These are phyloP conservation scores for Fusarium domesticum DNA, from an alignment of 2,329 filamentous ascomycete genomes.

Conservation along the genomic window DNA sequence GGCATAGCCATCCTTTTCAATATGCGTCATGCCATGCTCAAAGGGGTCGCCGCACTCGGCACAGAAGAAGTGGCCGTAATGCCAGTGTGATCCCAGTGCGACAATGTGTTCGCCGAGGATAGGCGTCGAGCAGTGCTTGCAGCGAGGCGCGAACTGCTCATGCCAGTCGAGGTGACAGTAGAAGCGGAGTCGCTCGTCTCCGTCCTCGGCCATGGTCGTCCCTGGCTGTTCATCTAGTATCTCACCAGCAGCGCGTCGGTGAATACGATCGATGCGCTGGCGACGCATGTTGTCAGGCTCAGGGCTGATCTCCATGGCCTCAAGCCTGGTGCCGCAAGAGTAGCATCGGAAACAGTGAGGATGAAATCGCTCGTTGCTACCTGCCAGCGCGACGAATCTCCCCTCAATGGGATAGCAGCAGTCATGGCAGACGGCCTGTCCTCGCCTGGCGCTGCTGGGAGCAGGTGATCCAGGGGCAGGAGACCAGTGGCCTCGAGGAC, in stretches of 20 bases:
- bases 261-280: constrained; percentile 72
- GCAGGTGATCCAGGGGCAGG: constrained; percentile 36
- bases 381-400: constrained; percentile 80
- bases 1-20: constrained; percentile 96
- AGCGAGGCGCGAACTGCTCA: constrained; percentile 86
- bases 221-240: constrained; percentile 60
- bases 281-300: constrained; percentile 73
- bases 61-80: constrained; percentile 97
- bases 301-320: constrained; percentile 94
- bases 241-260: constrained; percentile 56
- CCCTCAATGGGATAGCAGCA: constrained; percentile 84
- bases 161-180: constrained; percentile 99
- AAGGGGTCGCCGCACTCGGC: constrained; percentile 98
- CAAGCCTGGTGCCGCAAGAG: constrained; percentile 80
- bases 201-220: constrained; percentile 65
- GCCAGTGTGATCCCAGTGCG: constrained; percentile 92
- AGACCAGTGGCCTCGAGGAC: constrained; percentile 57
- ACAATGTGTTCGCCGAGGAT: constrained; percentile 95
- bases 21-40: constrained; percentile 63
- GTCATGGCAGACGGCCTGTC: constrained; percentile 75
- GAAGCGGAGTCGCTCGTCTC: constrained; percentile 74
- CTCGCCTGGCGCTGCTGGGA: constrained; percentile 44
- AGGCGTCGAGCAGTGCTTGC: constrained; percentile 93
- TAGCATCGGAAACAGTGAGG: constrained; percentile 91
- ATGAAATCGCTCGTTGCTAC: constrained; percentile 74